A percentile compares a stretch with the other conserved stretches of the same genome.
Evolutionary conservation across 1,139 yeast genomes (phyloP).

Genomic region (Lodderomyces jiufengensis): DNA sequence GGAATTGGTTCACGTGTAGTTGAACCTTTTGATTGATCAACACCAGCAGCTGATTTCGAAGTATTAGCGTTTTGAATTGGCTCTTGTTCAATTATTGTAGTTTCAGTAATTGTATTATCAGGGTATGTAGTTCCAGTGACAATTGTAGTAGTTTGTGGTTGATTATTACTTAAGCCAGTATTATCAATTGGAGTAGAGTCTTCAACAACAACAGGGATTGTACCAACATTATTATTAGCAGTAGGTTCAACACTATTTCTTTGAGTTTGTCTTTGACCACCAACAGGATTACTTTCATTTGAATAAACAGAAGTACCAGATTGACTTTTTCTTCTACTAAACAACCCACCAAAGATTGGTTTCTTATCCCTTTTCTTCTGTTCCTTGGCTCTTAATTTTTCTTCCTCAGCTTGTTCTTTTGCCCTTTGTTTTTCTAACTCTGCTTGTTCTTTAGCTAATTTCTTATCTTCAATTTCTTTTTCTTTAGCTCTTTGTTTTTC

Average conservation of each 20-base stretch:
- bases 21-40: neutral
- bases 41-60: neutral
- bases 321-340: slow-evolving; percentile 9
- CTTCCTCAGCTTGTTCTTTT: slow-evolving; percentile 12
- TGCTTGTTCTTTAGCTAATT: slow-evolving; percentile 13
- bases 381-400: slow-evolving; percentile 13
- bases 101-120: neutral
- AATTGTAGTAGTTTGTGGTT: neutral
- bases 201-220: slow-evolving; percentile 1
- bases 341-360: slow-evolving; percentile 7
- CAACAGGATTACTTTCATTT: neutral
- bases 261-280: neutral
- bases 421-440: slow-evolving; percentile 9
- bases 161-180: too few relatives aligned
- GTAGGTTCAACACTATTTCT: neutral
- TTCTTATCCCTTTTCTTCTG: slow-evolving; percentile 13
- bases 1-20: neutral
- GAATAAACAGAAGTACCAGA: slow-evolving; percentile 6
- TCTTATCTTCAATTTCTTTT: slow-evolving; percentile 11
- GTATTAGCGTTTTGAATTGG: neutral
- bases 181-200: too few relatives aligned
- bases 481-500: slow-evolving; percentile 11
- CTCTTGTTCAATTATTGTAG: neutral
- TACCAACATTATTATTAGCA: neutral
- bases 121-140: too few relatives aligned